These are phyloP conservation scores for Triticum dicoccoides DNA, from an alignment of 176 grass and related monocot genomes.

Conservation along the genomic window DNA sequence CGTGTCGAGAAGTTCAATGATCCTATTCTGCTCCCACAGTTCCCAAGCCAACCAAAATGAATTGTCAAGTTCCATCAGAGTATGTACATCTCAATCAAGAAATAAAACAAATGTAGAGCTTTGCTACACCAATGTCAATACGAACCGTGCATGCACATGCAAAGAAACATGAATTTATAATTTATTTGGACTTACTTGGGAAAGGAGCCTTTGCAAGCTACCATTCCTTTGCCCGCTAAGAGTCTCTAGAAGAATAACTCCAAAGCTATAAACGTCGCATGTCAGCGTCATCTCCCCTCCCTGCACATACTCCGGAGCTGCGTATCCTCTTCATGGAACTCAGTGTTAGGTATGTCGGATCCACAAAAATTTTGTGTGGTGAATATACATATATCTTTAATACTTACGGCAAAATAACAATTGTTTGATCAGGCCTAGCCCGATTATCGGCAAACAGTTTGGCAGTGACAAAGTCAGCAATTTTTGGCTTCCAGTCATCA, in stretches of 20 bases:
- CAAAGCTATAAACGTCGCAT: background rate
- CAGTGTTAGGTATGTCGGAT: background rate
- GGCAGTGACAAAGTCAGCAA: conserved; percentile 8
- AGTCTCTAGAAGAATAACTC: background rate
- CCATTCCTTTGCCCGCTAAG: background rate
- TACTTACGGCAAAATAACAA: background rate
- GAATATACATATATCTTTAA: background rate
- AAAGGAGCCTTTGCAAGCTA: background rate
- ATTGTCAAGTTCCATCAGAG: background rate
- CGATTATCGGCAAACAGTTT: background rate
- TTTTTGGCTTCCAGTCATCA: conserved; percentile 19
- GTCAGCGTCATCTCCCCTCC: background rate
- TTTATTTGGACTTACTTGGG: background rate
- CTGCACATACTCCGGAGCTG: background rate
- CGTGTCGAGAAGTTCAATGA: conserved; percentile 18
- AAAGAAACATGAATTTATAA: background rate
- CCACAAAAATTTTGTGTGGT: background rate
- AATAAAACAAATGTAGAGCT: background rate
- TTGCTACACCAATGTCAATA: background rate
- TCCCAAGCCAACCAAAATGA: conserved; percentile 32
- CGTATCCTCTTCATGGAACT: background rate
- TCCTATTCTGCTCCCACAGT: conserved; percentile 22
- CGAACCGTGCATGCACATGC: background rate
- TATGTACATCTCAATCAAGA: background rate
- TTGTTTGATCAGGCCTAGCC: background rate